Base-by-base conservation (phyloP, 1,284 basidiomycete genomes). In the Moesziomyces globuligerus region DNA sequence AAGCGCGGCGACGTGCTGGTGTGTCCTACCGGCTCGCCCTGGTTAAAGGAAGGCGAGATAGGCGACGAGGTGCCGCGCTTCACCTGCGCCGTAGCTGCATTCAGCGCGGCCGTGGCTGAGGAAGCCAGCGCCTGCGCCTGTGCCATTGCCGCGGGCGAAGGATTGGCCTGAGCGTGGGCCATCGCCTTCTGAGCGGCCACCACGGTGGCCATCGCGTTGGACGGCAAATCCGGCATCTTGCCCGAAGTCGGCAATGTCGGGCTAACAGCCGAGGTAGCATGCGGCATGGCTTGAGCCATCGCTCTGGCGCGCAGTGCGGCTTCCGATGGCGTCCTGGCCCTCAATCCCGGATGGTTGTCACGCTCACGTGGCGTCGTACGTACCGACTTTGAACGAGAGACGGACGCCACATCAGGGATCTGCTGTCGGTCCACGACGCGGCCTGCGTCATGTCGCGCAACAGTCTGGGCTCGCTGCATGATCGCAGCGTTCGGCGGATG, bases 51-150 rank as follows among this genome's bases (percentile, higher is more conserved):
- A 23, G 65, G 47, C 32, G 60, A 49, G 39, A 61, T 48, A n/a
- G 60, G 56, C 36, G 59, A 62, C 6, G 59, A 39, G 9, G 48
- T 44, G 15, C 18, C 26, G 25, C 55, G 46, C 56, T 55, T 52
- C 24, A 64, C 60, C 8, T 64, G 51, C n/a, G 55, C 55, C 25
- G 60, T 54, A n/a, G 66, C 59, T 36, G 59, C 55, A 13, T 65
- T 57, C 39, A 69, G 50, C 23, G 65, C 65, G 17, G 57, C 66
- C 3, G 61, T 65, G n/a, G 66, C 66, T 9, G 66, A 51, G 2
- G 66, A 51, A 7, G 71, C 66, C 37, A 69, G 29, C 4, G 66
- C 60, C 36, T 73, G 61, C 17, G 71, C 71, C 26, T 73, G 71
- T 20, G 71, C 71, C 17, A 60, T 15, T 11, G 58, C 55, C 1